These are phyloP conservation scores for Penicillium verrucosum DNA, from an alignment of 2,329 filamentous ascomycete species.

Conservation along the genomic window DNA sequence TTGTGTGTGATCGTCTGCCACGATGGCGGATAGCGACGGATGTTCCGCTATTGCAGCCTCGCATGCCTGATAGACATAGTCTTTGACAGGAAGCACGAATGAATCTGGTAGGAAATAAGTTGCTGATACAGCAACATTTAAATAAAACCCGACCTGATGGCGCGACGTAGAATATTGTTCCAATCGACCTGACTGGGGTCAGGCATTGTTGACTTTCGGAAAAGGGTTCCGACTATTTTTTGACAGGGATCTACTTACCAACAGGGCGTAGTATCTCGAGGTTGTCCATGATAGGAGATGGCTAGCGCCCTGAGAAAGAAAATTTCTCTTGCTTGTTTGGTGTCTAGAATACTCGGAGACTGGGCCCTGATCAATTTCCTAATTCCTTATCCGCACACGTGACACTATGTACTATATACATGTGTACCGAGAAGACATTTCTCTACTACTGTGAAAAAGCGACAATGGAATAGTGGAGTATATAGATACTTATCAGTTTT, in stretches of 20 bases:
- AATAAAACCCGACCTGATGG: constrained; percentile 45
- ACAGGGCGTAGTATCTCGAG: constrained; percentile 31
- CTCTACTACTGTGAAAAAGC: neutral
- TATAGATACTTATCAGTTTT: no score
- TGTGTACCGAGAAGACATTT: neutral
- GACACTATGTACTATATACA: neutral
- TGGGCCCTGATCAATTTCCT: neutral
- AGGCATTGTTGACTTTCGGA: constrained; percentile 2
- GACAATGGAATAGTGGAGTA: no score
- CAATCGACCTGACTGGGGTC: constrained; percentile 35
- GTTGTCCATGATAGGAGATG: constrained; percentile 51
- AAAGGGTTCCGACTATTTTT: neutral
- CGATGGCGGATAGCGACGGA: constrained; percentile 44
- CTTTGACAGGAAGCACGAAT: constrained; percentile 24
- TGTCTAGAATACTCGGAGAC: neutral
- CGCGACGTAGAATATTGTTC: constrained; percentile 47
- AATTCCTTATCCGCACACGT: constrained; percentile 6
- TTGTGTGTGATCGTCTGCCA: constrained; percentile 40
- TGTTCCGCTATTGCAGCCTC: constrained; percentile 40
- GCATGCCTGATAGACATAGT: constrained; percentile 39
- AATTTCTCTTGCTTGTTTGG: neutral
- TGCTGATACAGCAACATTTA: constrained; percentile 44
- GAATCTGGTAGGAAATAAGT: constrained; percentile 33
- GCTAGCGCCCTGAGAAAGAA: neutral
- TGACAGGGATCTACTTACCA: constrained; percentile 22